Conservation (phyloP, 1,139 yeast genomes). For the Dujonia santamariae region DNA sequence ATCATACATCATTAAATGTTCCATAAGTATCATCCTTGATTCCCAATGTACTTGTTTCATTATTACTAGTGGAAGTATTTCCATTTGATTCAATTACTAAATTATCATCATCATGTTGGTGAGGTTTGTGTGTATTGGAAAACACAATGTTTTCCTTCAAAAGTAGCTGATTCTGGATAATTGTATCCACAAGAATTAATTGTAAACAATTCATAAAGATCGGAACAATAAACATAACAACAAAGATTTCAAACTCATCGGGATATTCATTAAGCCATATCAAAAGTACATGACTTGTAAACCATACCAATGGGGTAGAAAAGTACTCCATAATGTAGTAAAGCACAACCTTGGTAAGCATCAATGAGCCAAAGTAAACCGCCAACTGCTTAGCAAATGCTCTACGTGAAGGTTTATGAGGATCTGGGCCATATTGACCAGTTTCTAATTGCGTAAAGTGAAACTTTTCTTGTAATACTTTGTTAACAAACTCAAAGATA, state of each 20-base stretch:
- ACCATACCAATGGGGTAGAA: constrained; percentile 40
- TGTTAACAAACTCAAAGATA: constrained; percentile 47
- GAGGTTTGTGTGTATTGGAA: not conserved
- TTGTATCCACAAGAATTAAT: constrained; percentile 80
- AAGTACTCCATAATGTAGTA: constrained; percentile 39
- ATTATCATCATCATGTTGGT: no score
- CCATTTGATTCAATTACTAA: no score
- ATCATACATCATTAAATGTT: no score
- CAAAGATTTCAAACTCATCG: constrained; percentile 69
- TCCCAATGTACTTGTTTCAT: no score
- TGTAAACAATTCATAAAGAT: constrained; percentile 82
- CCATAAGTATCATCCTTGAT: no score
- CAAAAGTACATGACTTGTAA: constrained; percentile 45
- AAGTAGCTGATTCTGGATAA: constrained; percentile 57
- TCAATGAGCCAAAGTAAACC: constrained; percentile 62
- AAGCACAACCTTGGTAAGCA: constrained; percentile 59
- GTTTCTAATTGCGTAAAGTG: constrained; percentile 58
- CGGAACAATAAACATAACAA: constrained; percentile 83
- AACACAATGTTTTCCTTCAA: constrained; percentile 2
- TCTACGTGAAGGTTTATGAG: constrained; percentile 56
- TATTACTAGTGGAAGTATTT: no score
- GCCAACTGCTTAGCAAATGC: constrained; percentile 74
- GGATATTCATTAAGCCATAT: constrained; percentile 83
- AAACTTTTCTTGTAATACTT: constrained; percentile 32
- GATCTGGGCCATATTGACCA: constrained; percentile 72